phyloP scores from a whole-genome alignment of 352 stramenopile species.

The Phytophthora idaei region DNA sequence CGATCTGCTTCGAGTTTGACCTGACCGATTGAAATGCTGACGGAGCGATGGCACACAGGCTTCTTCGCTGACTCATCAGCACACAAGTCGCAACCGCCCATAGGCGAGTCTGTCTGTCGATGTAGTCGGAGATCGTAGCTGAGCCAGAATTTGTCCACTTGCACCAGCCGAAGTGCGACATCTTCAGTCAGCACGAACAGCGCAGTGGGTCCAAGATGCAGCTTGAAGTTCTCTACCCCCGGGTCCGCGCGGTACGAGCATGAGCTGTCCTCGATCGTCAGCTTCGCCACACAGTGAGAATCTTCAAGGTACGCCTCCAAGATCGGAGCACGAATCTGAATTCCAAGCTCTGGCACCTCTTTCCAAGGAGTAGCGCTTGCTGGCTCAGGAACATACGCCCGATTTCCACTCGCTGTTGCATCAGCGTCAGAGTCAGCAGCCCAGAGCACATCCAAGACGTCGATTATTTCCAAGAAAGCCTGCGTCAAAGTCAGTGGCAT shows the following conservation, averaged over 20 bases:
- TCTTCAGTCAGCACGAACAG: slow-evolving; percentile 87
- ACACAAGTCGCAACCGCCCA: slow-evolving; percentile 62
- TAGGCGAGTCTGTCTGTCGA: slow-evolving; percentile 41
- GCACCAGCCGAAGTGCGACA: slow-evolving; percentile 83
- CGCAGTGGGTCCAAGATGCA: slow-evolving; percentile 77
- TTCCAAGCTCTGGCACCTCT: slow-evolving; percentile 65
- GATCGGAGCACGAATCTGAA: slow-evolving; percentile 81
- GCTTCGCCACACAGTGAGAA: slow-evolving; percentile 86
- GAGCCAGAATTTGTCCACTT: slow-evolving; percentile 83
- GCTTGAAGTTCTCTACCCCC: slow-evolving; percentile 64
- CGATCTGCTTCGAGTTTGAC: slow-evolving; percentile 88
- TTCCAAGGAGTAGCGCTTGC: slow-evolving; percentile 44
- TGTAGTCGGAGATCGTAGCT: slow-evolving; percentile 76
- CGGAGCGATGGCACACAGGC: slow-evolving; percentile 62
- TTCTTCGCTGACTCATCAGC: slow-evolving; percentile 63
- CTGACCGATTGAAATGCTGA: slow-evolving; percentile 75
- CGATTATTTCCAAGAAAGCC: slow-evolving; percentile 76
- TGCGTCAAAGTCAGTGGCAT: slow-evolving; percentile 76
- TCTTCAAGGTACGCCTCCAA: slow-evolving; percentile 89
- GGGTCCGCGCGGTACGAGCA: slow-evolving; percentile 71
- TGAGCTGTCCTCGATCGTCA: slow-evolving; percentile 81
- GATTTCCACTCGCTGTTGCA: slow-evolving; percentile 16
- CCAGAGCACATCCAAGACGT: slow-evolving; percentile 77
- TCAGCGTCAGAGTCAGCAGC: slow-evolving; percentile 29
- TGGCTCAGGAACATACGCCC: slow-evolving; percentile 21